Base-by-base conservation (phyloP, 768 basidiomycete species). In the Boletus pseudo-olivaceus region DNA sequence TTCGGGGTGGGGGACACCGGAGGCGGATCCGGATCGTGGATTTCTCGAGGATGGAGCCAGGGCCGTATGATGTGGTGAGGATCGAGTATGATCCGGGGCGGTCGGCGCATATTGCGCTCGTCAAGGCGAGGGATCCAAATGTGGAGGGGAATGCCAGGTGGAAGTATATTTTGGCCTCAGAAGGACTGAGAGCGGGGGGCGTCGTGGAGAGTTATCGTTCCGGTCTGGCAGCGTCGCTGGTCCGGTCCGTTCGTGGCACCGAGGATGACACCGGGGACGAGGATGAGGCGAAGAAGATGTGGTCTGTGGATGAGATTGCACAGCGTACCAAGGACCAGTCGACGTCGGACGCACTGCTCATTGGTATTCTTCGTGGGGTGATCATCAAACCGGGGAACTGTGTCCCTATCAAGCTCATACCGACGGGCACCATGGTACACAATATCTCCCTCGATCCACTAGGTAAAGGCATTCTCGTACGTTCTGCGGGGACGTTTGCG, bases 21-120 rank as follows among this genome's bases (percentile, higher is more conserved):
- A 84, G 86, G 54, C 84, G 97, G 33, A 84, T 96, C 56, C 85
- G 97, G 30, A 78, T 84, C 37, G 73, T 99, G 50, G 97, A 99
- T 72, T 98, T 96, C 65, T 73, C 77, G 69, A 82, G 97, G 50
- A 72, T 74, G n/a, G 84, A 86, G 55, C 76, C 82, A 1, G 96
- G 96, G 9, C 74, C 86, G 34, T 90, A 91, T 64, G 90, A 95
- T 61, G 93, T 98, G 42, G 81, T 95, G 4, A 82, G 97, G 44
- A 91, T 99, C 60, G 97, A 98, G 74, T 99, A 96, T 66, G 97
- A 98, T 75, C 97, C 97, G 0, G 90, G 90, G 5, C 81, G 97
- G 41, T 90, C 87, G 34, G 93, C 91, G 7, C 97, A 99, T 69
- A 96, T 99, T 65, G 96, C 97, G 2, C 80, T 99, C 55, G 67